Evolutionary conservation across 345 rosid genomes (phyloP), one percentile per base, ranked within the genome.

Genomic region (Bretschneidera sinensis): DNA sequence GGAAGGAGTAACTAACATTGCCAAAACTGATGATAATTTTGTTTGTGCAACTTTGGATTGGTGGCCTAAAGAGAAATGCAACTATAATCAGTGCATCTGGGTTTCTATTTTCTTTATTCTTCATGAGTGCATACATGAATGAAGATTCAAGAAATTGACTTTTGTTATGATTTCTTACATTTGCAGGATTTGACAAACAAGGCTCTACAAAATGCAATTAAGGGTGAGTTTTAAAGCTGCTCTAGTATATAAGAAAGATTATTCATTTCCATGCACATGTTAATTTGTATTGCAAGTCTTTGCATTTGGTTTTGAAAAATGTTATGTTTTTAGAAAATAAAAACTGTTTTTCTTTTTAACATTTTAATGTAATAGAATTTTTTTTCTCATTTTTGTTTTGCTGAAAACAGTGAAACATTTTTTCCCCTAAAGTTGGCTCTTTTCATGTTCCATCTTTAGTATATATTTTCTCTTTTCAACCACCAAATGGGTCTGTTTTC

Each of bases 41-140:
- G 60, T 86, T 1, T 86, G 89, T 60, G 85, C 76, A 1, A 86
- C 92, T 20, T 43, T 84, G 10, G 94, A 86, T 55, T 86, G 86
- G 89, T 85, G 92, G 89, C 83, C 92, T 0, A 17, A 10, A 13
- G 55, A 75, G 18, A 86, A 83, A 25, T 79, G 89, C 45, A 71
- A 86, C 39, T 86, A 86, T 28, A 51, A 67, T 9, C 85, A 76
- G 57, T 83, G 87, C 24, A 87, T 84, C 9, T 86, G 92, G 89
- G 85, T n/a, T n/a, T 25, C 5, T 3, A 23, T 1, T 6, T 22
- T 13, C 9, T n/a, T 23, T 55, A 33, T 14, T 23, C 17, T 25
- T 4, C 22, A 8, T 25, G 0, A 0, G 21, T 14, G 15, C 17
- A 6, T 15, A 2, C 48, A 4, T 21, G 0, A 16, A 2, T 9